Percentiles rank a stretch among this genome's conserved stretches.
phyloP scores from a whole-genome alignment of 768 basidiomycete species.

The Hysterangium stoloniferum region DNA sequence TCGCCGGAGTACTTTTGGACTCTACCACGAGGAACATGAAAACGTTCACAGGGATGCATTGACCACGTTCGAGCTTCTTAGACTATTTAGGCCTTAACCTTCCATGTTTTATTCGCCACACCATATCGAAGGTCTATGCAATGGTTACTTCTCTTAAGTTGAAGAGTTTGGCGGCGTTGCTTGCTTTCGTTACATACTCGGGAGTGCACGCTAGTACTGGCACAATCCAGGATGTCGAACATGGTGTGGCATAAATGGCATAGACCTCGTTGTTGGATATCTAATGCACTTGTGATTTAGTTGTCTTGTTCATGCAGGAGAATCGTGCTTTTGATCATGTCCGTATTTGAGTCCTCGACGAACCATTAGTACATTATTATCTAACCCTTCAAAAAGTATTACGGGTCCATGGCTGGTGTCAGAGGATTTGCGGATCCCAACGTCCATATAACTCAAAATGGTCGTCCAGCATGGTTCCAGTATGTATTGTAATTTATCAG shows the following conservation, averaged over 20 bases:
- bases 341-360: not conserved
- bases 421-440: slow-evolving; percentile 17
- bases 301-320: slow-evolving; percentile 17
- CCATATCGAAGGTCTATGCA: too few species aligned
- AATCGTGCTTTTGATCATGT: slow-evolving; percentile 17
- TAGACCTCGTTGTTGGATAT: not conserved
- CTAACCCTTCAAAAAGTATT: slow-evolving; percentile 10
- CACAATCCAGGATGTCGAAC: slow-evolving; percentile 8
- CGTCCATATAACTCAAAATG: slow-evolving; percentile 10
- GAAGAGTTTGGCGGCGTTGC: too few species aligned
- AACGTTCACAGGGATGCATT: too few species aligned
- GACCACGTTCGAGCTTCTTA: too few species aligned
- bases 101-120: too few species aligned
- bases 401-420: slow-evolving; percentile 13
- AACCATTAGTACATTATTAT: not conserved
- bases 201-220: too few species aligned
- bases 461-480: slow-evolving; percentile 11
- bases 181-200: too few species aligned
- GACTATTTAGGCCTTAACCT: too few species aligned
- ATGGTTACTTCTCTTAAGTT: too few species aligned
- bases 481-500: too few species aligned
- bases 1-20: too few species aligned
- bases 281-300: not conserved
- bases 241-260: not conserved
- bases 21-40: too few species aligned